These are phyloP conservation scores for Fusarium gaditjirri DNA, from an alignment of 2,329 filamentous ascomycete genomes.

Conservation along the genomic window DNA sequence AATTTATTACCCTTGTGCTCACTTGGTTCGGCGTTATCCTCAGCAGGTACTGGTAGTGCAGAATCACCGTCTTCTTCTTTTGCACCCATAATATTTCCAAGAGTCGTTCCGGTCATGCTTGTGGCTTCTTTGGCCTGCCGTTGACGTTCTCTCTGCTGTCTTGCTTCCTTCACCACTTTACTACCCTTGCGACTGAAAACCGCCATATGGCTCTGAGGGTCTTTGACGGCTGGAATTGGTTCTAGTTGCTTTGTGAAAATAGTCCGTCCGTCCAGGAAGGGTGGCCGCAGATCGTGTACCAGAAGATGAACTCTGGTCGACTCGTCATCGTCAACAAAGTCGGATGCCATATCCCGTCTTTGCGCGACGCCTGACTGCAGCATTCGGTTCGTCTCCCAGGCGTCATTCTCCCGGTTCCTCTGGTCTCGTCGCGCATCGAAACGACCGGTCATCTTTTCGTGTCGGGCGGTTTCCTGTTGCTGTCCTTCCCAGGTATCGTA, in stretches of 20 bases:
- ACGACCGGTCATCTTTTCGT: conserved; percentile 82
- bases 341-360: conserved; percentile 79
- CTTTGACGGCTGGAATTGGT: conserved; percentile 89
- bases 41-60: conserved; percentile 78
- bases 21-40: conserved; percentile 71
- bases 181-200: conserved; percentile 97
- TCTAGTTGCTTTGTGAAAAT: conserved; percentile 98
- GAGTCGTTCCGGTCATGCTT: conserved; percentile 87
- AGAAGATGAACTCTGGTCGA: conserved; percentile 88
- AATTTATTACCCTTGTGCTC: conserved; percentile 74
- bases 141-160: conserved; percentile 92
- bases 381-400: conserved; percentile 99
- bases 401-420: conserved; percentile 93
- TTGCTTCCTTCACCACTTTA: conserved; percentile 87
- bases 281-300: conserved; percentile 92
- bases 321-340: conserved; percentile 89
- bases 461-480: conserved; percentile 79
- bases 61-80: conserved; percentile 95
- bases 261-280: conserved; percentile 92
- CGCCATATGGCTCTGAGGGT: conserved; percentile 98
- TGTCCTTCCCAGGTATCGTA: conserved; percentile 80
- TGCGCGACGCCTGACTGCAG: conserved; percentile 95
- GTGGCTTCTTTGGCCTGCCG: conserved; percentile 96
- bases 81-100: conserved; percentile 95
- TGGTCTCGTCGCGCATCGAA: conserved; percentile 78